These are phyloP conservation scores for Thielaviopsis ethacetica DNA, from an alignment of 2,329 filamentous ascomycete genomes.

Conservation along the genomic window DNA sequence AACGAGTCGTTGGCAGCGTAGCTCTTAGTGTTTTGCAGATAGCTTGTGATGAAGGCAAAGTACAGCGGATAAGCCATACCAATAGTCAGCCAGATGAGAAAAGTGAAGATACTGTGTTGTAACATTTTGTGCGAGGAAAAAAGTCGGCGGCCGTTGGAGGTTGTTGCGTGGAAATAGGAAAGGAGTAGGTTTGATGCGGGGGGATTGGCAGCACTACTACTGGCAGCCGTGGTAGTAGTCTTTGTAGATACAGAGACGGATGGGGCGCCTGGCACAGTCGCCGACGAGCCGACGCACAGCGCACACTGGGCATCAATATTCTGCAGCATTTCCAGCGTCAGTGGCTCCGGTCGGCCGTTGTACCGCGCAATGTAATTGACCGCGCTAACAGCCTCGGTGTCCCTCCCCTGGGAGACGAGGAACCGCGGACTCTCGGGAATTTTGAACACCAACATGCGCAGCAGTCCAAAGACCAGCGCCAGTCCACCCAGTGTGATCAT, in stretches of 20 bases:
- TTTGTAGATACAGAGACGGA: too few relatives aligned
- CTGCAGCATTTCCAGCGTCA: slow-evolving; percentile 24
- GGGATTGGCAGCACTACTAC: too few relatives aligned
- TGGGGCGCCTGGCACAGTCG: slow-evolving; percentile 18
- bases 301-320: slow-evolving; percentile 13
- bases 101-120: slow-evolving; percentile 21
- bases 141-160: slow-evolving; percentile 18
- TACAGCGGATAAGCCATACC: slow-evolving; percentile 31
- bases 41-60: slow-evolving; percentile 29
- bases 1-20: slow-evolving; percentile 16
- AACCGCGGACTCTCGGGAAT: slow-evolving; percentile 31
- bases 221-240: too few relatives aligned
- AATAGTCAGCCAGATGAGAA: slow-evolving; percentile 27
- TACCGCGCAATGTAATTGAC: slow-evolving; percentile 29
- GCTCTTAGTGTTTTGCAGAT: slow-evolving; percentile 23
- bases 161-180: not conserved
- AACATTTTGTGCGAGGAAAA: slow-evolving; percentile 20
- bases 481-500: slow-evolving; percentile 28
- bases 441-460: slow-evolving; percentile 29
- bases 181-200: too few relatives aligned
- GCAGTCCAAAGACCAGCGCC: slow-evolving; percentile 25
- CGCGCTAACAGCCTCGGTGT: slow-evolving; percentile 29
- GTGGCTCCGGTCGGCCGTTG: slow-evolving; percentile 20
- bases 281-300: slow-evolving; percentile 10
- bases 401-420: slow-evolving; percentile 27